Conservation (phyloP, 495 filamentous ascomycete genomes). For the Cenococcum geophilum region DNA sequence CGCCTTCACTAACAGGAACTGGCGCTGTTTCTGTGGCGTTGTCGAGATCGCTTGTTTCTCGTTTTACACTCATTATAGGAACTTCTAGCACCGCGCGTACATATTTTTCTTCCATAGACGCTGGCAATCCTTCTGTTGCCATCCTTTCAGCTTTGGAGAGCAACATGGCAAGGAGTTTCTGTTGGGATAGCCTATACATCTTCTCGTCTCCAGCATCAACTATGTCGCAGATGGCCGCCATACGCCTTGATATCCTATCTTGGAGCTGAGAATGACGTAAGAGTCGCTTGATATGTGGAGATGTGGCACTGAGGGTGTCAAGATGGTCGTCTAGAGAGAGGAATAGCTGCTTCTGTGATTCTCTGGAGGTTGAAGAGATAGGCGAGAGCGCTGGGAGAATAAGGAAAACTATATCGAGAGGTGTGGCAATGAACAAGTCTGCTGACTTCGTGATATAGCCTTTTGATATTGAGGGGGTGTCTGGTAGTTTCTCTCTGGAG, state of each 20-base stretch:
- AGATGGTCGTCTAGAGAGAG: conserved; percentile 75
- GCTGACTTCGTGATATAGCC: conserved; percentile 54
- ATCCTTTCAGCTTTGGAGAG: conserved; percentile 66
- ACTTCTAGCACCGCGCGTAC: conserved; percentile 67
- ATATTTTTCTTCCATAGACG: conserved; percentile 81
- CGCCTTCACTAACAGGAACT: conserved; percentile 37
- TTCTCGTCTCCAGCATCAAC: conserved; percentile 75
- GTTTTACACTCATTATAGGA: conserved; percentile 51
- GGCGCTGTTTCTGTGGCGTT: conserved; percentile 37
- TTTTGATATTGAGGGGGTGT: conserved; percentile 25
- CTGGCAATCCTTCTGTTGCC: conserved; percentile 57
- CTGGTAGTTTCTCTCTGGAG: conserved; percentile 2
- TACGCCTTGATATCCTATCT: conserved; percentile 44
- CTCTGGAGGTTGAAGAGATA: conserved; percentile 31
- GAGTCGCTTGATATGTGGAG: conserved; percentile 12
- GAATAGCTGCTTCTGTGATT: conserved; percentile 57
- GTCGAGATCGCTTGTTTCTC: conserved; percentile 36
- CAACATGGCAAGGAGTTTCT: conserved; percentile 62
- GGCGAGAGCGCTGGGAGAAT: conserved; percentile 61
- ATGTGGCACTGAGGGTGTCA: conserved; percentile 48
- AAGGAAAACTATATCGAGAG: conserved; percentile 78
- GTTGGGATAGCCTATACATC: conserved; percentile 69
- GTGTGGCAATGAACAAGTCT: conserved; percentile 74
- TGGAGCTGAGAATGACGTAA: conserved; percentile 47
- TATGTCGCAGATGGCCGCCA: conserved; percentile 65